Percentiles rank a stretch among this genome's conserved stretches.
phyloP scores from a whole-genome alignment of 768 basidiomycete genomes.

The Plicaturopsis crispa region DNA sequence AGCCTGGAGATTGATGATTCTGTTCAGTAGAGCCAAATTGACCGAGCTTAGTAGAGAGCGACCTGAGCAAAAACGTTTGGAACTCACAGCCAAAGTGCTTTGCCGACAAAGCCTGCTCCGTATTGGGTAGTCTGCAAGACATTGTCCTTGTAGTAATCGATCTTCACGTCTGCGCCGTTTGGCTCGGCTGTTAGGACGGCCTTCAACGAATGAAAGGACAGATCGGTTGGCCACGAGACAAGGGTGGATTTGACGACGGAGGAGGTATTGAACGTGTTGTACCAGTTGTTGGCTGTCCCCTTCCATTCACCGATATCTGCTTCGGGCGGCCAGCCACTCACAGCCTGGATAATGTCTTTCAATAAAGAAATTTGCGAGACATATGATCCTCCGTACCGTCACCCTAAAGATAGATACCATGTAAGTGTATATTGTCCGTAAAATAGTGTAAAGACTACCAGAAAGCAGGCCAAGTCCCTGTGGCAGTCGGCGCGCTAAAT shows the following conservation, averaged over 20 bases:
- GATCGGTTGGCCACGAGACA: slow-evolving; percentile 33
- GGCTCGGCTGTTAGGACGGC: slow-evolving; percentile 32
- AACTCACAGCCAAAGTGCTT: slow-evolving; percentile 34
- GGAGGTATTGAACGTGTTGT: slow-evolving; percentile 20
- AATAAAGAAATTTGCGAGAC: not conserved
- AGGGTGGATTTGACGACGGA: slow-evolving; percentile 30
- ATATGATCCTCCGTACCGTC: slow-evolving; percentile 15
- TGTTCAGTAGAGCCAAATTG: slow-evolving; percentile 7
- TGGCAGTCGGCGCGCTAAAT: slow-evolving; percentile 31
- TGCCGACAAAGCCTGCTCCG: slow-evolving; percentile 31
- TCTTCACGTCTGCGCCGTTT: slow-evolving; percentile 28
- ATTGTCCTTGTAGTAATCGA: slow-evolving; percentile 35
- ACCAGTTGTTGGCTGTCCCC: slow-evolving; percentile 34
- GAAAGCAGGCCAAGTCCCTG: slow-evolving; percentile 38
- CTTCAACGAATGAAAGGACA: slow-evolving; percentile 34
- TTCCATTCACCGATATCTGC: slow-evolving; percentile 39
- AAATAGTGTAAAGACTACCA: slow-evolving; percentile 28
- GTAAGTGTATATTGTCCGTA: not conserved
- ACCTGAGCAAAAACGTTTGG: not conserved
- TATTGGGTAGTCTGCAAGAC: slow-evolving; percentile 27
- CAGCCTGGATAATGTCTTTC: slow-evolving; percentile 18
- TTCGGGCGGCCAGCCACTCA: slow-evolving; percentile 36
- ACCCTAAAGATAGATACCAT: slow-evolving; percentile 14
- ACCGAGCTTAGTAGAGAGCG: not conserved
- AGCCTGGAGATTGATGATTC: slow-evolving; percentile 37